These are phyloP conservation scores for Effrenium voratum DNA, from an alignment of 73 alveolate genomes.

Conservation along the genomic window DNA sequence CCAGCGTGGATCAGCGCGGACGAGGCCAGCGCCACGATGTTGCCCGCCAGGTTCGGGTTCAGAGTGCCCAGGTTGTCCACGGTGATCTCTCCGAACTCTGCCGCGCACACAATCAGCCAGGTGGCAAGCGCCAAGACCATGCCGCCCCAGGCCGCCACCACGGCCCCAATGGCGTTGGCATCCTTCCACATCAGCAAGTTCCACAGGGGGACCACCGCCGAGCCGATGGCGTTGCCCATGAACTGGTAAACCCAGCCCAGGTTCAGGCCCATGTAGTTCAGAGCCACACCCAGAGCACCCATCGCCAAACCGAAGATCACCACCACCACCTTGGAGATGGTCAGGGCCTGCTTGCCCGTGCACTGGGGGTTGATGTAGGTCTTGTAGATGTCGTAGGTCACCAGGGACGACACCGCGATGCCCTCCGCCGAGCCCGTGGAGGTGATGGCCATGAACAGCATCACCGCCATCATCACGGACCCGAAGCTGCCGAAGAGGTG, in stretches of 20 bases:
- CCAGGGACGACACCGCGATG: constrained; percentile 86
- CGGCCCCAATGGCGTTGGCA: constrained; percentile 51
- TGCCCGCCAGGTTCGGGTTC: constrained; percentile 56
- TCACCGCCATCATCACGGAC: constrained; percentile 62
- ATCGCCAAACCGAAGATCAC: constrained; percentile 54
- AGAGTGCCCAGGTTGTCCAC: constrained; percentile 52
- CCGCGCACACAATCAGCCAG: constrained; percentile 51
- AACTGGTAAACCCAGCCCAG: constrained; percentile 74
- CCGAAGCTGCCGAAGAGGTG: constrained; percentile 69
- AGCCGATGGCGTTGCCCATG: constrained; percentile 89
- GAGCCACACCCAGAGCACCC: constrained; percentile 71
- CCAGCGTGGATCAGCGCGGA: constrained; percentile 40
- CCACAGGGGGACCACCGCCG: constrained; percentile 77
- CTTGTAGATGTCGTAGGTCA: constrained; percentile 77
- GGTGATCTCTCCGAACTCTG: constrained; percentile 62
- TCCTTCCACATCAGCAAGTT: constrained; percentile 37
- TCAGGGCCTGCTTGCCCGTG: constrained; percentile 43
- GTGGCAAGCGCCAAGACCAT: constrained; percentile 33
- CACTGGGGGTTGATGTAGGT: constrained; percentile 66
- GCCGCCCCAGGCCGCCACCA: constrained; percentile 73
- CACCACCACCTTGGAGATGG: constrained; percentile 58
- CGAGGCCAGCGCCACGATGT: constrained; percentile 52
- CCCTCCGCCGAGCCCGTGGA: constrained; percentile 83
- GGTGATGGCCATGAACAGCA: constrained; percentile 94
- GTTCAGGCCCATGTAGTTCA: constrained; percentile 72